Conservation (phyloP, 2,329 filamentous ascomycete genomes). For the Bisporella sp. region DNA sequence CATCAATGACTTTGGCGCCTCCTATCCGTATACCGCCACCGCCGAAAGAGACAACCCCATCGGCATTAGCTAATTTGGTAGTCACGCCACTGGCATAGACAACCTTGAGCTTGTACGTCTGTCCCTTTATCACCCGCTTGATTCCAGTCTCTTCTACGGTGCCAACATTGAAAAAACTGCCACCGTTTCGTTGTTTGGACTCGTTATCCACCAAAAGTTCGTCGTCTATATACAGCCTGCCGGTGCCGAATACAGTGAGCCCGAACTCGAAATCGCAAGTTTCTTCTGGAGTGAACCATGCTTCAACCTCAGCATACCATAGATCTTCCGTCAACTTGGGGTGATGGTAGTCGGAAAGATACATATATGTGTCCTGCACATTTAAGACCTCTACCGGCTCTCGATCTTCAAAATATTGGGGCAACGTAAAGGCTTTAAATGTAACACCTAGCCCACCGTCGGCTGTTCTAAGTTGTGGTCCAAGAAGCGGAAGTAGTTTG, state of each 20-base stretch:
- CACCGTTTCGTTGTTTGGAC: conserved; percentile 19
- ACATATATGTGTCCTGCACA: conserved; percentile 34
- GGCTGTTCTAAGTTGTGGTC: conserved; percentile 39
- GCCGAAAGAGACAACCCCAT: conserved; percentile 37
- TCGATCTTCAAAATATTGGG: conserved; percentile 38
- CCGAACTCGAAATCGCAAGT: conserved; percentile 22
- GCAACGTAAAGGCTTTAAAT: conserved; percentile 56
- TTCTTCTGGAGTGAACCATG: conserved; percentile 16
- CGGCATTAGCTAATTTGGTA: conserved; percentile 45
- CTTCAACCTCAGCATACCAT: conserved; percentile 31
- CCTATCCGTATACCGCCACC: conserved; percentile 56
- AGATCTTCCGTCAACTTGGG: conserved; percentile 24
- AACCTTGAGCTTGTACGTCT: conserved; percentile 20
- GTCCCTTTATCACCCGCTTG: conserved; percentile 11
- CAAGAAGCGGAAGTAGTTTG: conserved; percentile 52
- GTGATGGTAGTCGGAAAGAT: conserved; percentile 44
- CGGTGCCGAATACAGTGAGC: conserved; percentile 22
- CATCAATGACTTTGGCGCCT: conserved; percentile 48
- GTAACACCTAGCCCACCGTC: conserved; percentile 44
- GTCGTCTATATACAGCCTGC: conserved; percentile 27
- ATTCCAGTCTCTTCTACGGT: conserved; percentile 22
- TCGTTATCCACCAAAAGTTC: conserved; percentile 28
- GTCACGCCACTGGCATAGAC: conserved; percentile 49
- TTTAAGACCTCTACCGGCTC: conserved; percentile 43
- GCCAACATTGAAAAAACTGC: conserved; percentile 22